Evolutionary conservation across 805 yeast species (phyloP).

Genomic region (Metschnikowia borealis): DNA sequence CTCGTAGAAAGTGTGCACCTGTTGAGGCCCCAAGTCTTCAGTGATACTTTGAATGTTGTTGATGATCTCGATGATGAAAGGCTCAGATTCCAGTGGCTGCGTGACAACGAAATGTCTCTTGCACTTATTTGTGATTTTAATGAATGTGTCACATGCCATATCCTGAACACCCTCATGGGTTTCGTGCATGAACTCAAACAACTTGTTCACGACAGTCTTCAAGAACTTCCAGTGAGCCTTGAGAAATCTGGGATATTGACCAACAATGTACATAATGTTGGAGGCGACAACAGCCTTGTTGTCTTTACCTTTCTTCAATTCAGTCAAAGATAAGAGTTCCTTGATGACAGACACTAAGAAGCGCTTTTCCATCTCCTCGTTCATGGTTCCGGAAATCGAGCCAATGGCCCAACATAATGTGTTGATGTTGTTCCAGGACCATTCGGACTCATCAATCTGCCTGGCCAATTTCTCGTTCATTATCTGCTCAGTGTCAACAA

Average conservation of each 20-base stretch:
- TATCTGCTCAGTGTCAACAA: slow-evolving; percentile 86
- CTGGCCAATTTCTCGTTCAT: slow-evolving; percentile 88
- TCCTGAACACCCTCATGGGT: slow-evolving; percentile 99
- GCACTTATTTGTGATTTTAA: slow-evolving; percentile 92
- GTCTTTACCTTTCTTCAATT: slow-evolving; percentile 94
- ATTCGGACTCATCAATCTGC: slow-evolving; percentile 93
- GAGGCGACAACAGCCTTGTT: slow-evolving; percentile 99
- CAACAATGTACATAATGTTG: slow-evolving; percentile 99
- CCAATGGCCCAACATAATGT: slow-evolving; percentile 99
- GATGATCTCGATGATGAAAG: slow-evolving; percentile 88
- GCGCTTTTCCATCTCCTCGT: slow-evolving; percentile 93
- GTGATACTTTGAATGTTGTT: slow-evolving; percentile 79
- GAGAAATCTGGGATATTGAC: slow-evolving; percentile 95
- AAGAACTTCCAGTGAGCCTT: slow-evolving; percentile 98
- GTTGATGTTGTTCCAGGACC: slow-evolving; percentile 99
- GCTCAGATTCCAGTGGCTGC: slow-evolving; percentile 81
- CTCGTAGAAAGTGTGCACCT: slow-evolving; percentile 94
- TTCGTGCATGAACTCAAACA: slow-evolving; percentile 99
- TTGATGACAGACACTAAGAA: slow-evolving; percentile 91
- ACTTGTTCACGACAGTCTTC: slow-evolving; percentile 90
- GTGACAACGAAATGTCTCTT: slow-evolving; percentile 89
- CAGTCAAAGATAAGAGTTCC: slow-evolving; percentile 86
- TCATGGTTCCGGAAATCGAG: slow-evolving; percentile 97
- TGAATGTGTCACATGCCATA: slow-evolving; percentile 99
- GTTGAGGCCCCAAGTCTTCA: slow-evolving; percentile 92